These are phyloP conservation scores for Aspergillus carbonarius DNA, from an alignment of 2,329 filamentous ascomycete species.

Conservation along the genomic window DNA sequence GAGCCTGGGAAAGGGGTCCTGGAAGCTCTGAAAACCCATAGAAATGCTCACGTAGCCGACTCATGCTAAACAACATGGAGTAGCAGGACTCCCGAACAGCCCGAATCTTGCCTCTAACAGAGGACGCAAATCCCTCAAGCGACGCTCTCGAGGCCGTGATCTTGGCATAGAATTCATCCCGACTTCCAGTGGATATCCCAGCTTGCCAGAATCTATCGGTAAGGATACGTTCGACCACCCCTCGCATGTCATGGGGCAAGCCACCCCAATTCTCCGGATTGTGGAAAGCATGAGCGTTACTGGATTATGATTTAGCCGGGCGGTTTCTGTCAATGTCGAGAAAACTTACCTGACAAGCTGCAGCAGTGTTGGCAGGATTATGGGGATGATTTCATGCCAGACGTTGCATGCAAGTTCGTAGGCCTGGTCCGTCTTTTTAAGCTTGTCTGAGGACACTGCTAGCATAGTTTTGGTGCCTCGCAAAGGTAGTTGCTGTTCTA, in stretches of 20 bases:
- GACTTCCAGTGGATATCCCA: constrained; percentile 91
- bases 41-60: constrained; percentile 79
- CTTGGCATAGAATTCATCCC: constrained; percentile 92
- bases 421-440: constrained; percentile 70
- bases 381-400: constrained; percentile 81
- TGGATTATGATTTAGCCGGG: constrained; percentile 33
- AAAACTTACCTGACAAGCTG: constrained; percentile 68
- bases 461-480: constrained; percentile 87
- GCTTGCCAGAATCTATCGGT: constrained; percentile 98
- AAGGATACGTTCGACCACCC: constrained; percentile 76
- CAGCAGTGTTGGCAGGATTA: constrained; percentile 81
- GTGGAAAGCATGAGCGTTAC: constrained; percentile 87
- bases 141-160: constrained; percentile 87
- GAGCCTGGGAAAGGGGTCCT: constrained; percentile 74
- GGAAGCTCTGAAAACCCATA: constrained; percentile 87
- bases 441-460: constrained; percentile 86
- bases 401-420: constrained; percentile 74
- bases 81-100: constrained; percentile 93
- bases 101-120: constrained; percentile 82
- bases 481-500: constrained; percentile 67
- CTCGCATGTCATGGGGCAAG: constrained; percentile 71
- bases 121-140: constrained; percentile 89
- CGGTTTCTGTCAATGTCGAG: not conserved
- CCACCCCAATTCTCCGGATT: constrained; percentile 81
- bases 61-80: constrained; percentile 91